Base-by-base conservation (phyloP, 2,329 filamentous ascomycete species). In the Raffaelea deltoideospora region DNA sequence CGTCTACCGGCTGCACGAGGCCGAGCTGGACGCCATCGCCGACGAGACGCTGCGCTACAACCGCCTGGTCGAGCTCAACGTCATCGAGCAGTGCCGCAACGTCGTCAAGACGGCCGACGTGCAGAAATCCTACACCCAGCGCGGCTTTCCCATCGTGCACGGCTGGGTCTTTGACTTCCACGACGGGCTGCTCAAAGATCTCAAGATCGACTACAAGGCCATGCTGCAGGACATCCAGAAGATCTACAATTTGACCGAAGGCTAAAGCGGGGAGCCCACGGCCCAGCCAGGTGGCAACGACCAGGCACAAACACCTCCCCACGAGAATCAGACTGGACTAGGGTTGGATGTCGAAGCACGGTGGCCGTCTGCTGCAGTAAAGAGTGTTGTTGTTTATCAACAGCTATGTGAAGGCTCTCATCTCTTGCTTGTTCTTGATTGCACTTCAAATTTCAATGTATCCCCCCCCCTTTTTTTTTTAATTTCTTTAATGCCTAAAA, bases 51-150 rank as follows among this genome's bases (percentile, higher is more conserved):
- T 69, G 34, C 72, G 76, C 44, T 76, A 78, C 47, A 58, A 79
- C 46, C 77, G 78, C 43, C 63, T 95, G 39, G 80, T 85, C 34
- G 83, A 92, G 64, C 68, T 90, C 52, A 93, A 92, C 53, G 84
- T 94, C 34, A 56, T 76, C 28, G 73, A 81, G 57, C 79, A 86
- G 52, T 74, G 86, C 52, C 72, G 80, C 53, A 79, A 79, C 47
- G 65, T 94, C 45, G 76, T 80, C 64, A 78, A 85, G 65, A 86
- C 85, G 49, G 75, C 79, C 18, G 74, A 73, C 22, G 76, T 94
- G n/a, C 75, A 86, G 58, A 73, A 85, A 58, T 72, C 63, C 15
- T 82, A 72, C 49, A 64, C 64, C 32, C 54, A 69, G 50, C 73
- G 79, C 47, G 56, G 66, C 45, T 82, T 69, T 50, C 78, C 78